Base-by-base conservation (phyloP, 228 moss, liverwort and hornwort genomes). In the Sphagnum magellanicum region DNA sequence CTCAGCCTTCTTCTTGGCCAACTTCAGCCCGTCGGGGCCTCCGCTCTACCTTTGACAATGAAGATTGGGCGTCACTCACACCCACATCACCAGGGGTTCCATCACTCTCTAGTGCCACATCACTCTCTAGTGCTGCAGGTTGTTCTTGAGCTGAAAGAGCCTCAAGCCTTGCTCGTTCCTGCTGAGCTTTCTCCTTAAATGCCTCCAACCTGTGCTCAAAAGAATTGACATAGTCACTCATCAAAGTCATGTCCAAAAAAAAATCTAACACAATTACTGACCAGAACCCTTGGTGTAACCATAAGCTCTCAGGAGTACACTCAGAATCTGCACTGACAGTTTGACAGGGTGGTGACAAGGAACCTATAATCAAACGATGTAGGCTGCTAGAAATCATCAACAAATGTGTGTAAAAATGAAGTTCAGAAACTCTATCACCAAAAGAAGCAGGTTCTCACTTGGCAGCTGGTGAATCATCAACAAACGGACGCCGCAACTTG, bases 401-500 rank as follows among this genome's bases (percentile, higher is more conserved):
- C 32, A 32, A 32, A 32, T 32, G 32, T 32, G 32, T 32, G 32
- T 32, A 32, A 3, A 32, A 32, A 32, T 32, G 32, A 32, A 32
- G 32, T 32, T 32, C 32, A 32, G 32, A 32, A 32, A 32, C 32
- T 10, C 58, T 58, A 58, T 58, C 1, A 58, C 14, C 62, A 62
- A 6, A 10, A 63, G 4, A 6, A 67, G 51, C 14, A 70, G n/a
- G 8, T 4, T n/a, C 83, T 77, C 75, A 92, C 92, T 76, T 88
- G 65, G 88, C 85, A 73, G 78, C 63, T 16, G 88, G 88, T 16
- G 90, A 90, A 50, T 90, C 90, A 60, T 79, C 74, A 52, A 77
- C 72, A 62, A 92, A 92, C 4, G 92, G 92, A 50, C 92, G 85
- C 71, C 86, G 90, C 71, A 92, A 73, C 59, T 84, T 88, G 0